Conservation (phyloP, 306 rosid species). For the Lagenaria siceraria region DNA sequence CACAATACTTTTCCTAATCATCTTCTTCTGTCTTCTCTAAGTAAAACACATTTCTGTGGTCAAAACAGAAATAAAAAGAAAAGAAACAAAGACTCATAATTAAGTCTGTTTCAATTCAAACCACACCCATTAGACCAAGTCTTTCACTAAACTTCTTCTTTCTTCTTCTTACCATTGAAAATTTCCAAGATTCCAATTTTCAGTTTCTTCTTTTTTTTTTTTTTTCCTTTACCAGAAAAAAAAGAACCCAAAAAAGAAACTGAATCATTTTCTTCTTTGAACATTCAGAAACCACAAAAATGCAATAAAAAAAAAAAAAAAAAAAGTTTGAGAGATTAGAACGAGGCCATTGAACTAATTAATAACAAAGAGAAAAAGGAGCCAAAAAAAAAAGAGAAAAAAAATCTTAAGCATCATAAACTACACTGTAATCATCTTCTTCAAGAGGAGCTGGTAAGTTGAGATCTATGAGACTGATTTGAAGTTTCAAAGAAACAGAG, state of each 20-base stretch:
- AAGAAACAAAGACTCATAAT: neutral
- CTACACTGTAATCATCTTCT: constrained; percentile 48
- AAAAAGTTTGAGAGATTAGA: neutral
- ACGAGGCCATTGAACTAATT: neutral
- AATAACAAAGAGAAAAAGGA: neutral
- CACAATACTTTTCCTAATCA: neutral
- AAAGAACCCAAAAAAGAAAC: neutral
- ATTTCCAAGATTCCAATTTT: neutral
- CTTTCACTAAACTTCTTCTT: neutral
- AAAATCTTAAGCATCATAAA: constrained; percentile 36
- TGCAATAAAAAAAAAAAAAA: neutral
- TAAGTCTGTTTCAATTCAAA: neutral
- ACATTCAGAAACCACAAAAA: neutral
- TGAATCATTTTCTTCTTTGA: neutral
- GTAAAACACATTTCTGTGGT: neutral
- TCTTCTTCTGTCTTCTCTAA: constrained; percentile 1
- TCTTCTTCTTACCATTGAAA: neutral
- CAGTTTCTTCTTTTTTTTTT: neutral
- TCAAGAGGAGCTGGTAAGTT: constrained; percentile 62
- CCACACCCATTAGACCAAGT: neutral
- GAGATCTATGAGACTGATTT: constrained; percentile 55
- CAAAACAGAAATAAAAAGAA: neutral
- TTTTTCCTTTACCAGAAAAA: neutral
- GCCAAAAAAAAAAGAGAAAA: neutral
- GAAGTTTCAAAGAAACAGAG: constrained; percentile 6